Base-by-base conservation (phyloP, 495 filamentous ascomycete species). In the Penicillium steckii region DNA sequence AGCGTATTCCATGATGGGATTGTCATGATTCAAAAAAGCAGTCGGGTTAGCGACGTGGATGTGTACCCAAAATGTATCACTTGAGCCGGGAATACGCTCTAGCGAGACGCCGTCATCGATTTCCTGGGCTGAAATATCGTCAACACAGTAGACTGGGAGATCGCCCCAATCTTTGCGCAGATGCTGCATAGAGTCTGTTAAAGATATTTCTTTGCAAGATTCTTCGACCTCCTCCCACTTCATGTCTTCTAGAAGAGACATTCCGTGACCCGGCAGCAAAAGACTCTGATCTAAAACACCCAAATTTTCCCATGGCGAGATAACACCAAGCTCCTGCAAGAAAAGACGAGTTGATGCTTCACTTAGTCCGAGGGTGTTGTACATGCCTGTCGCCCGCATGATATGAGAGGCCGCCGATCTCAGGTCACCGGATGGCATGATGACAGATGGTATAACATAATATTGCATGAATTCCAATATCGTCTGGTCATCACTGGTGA, bases 21-120 rank as follows among this genome's bases (percentile, higher is more conserved):
- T 72, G 15, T 84, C 74, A 10, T 77, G 79, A 1, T 63, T 38
- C 47, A 97, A 76, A 56, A 87, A 88, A n/a, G 94, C 89, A 3
- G 91, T 87, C 2, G 93, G 95, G 61, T 97, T 94, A n/a, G 95
- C 94, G 29, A 95, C 76, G 62, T 98, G 94, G 9, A 95, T 68
- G 61, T 89, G 91, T 25, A 97, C 72, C 95, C 95, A 97, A 59
- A 81, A 87, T 6, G 59, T 66, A 52, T 72, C 67, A 15, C 70
- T 55, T 13, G 86, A 80, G 3, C 76, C 76, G 0, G 75, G 71
- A 2, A 88, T 77, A 8, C 67, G 69, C 62, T 94, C 89, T 7
- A 97, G 52, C 1, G 91, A 96, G 8, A 97, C 69, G 19, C 88
- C 93, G 62, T 97, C 93, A 55, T 98, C 94, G 46, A 95, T 89